Base-by-base conservation (phyloP, 2,329 filamentous ascomycete genomes). In the Diaporthe velutina region DNA sequence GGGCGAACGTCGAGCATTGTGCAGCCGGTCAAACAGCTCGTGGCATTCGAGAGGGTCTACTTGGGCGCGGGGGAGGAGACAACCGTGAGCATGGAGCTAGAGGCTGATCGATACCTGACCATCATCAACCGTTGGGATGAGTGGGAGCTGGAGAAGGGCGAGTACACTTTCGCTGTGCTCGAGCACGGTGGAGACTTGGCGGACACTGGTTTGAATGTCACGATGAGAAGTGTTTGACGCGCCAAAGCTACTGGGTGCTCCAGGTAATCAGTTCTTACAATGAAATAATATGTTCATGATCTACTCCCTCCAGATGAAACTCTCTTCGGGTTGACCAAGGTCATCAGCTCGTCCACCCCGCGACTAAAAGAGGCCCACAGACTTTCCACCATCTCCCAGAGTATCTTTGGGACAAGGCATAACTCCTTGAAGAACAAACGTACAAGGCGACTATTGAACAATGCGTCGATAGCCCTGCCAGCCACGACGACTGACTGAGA, bases 81-180 rank as follows among this genome's bases (percentile, higher is more conserved):
- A 5, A 78, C 50, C 4, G 80, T 85, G 15, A 75, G 68, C 5
- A 80, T 85, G 80, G 79, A 83, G 42, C 57, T 86, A 9, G 84
- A 87, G 3, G 84, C 82, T 19, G 82, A 83, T 75, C 79, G 85
- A 35, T 87, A 86, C 78, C 78, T 87, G 28, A 81, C 80, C 1
- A 83, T 87, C 35, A 76, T 87, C 74, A 84, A 86, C 75, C 79
- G 86, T 45, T 79, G 77, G 72, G 83, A 84, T 74, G 77, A 85
- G 50, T 87, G 85, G 85, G 83, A 82, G 50, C 78, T 88, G 22
- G 86, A 87, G 78, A 84, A 80, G 75, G 85, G 85, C 0, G 75
- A 76, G 19, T 86, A 87, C 77, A 82, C 80, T 0, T 86, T 86
- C 77, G 83, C 84, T 19, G 77, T 86, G 74, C 75, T 86, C 61